Evolutionary conservation across 345 rosid species (phyloP).

Genomic region (Abelmoschus esculentus): DNA sequence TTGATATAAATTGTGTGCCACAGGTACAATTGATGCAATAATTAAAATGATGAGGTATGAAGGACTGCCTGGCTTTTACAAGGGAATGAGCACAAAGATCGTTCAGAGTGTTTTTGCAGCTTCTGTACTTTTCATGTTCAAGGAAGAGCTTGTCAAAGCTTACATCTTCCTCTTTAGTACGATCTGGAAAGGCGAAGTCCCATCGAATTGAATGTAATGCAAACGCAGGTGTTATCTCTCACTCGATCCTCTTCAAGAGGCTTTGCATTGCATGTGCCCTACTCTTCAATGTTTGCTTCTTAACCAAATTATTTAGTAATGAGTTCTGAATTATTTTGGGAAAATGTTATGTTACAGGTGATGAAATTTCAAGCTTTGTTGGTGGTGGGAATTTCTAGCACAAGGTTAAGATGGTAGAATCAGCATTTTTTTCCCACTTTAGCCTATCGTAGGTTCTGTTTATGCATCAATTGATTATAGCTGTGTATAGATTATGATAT

Average conservation of each 20-base stretch:
- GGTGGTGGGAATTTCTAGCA: neutral
- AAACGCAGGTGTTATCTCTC: neutral
- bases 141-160: conserved; percentile 60
- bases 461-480: neutral
- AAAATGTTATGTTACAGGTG: neutral
- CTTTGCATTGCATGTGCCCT: no score
- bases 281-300: neutral
- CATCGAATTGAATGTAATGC: conserved; percentile 10
- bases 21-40: conserved; percentile 61
- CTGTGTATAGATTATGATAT: neutral
- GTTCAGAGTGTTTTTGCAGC: conserved; percentile 76
- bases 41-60: conserved; percentile 55
- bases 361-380: neutral
- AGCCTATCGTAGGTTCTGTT: neutral
- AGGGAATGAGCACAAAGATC: conserved; percentile 73
- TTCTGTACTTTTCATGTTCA: conserved; percentile 65
- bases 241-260: no score
- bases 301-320: neutral
- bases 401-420: neutral
- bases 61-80: conserved; percentile 52
- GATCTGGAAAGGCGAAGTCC: conserved; percentile 21
- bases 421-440: neutral
- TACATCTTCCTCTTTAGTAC: conserved; percentile 35
- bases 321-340: neutral
- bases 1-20: neutral